Conservation (phyloP, 2,329 filamentous ascomycete genomes). For the Fusarium sp. region DNA sequence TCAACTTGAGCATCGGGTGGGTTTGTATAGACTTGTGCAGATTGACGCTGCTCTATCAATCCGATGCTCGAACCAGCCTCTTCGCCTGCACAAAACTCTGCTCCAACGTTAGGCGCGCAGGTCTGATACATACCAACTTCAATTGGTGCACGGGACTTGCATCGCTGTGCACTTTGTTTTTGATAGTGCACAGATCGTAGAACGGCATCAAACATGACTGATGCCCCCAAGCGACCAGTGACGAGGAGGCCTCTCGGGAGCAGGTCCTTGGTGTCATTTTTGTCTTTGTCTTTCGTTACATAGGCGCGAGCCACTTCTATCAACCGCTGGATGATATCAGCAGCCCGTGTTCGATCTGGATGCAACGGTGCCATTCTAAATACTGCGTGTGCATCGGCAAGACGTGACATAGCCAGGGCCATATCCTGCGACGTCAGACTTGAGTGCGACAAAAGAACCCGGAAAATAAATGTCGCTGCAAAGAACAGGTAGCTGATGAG, state of each 20-base stretch:
- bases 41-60: rapidly evolving
- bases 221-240: neutral
- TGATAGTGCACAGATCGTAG: neutral
- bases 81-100: rapidly evolving
- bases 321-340: neutral
- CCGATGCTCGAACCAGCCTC: rapidly evolving
- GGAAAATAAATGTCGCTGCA: neutral
- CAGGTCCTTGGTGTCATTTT: rapidly evolving
- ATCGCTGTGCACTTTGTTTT: neutral
- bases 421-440: neutral
- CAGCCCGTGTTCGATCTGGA: neutral
- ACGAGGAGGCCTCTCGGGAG: neutral
- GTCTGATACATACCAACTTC: too few relatives aligned
- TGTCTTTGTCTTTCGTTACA: rapidly evolving
- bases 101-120: rapidly evolving
- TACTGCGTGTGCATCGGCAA: neutral
- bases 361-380: neutral
- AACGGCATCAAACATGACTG: neutral
- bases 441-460: neutral
- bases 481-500: neutral
- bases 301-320: neutral
- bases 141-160: rapidly evolving
- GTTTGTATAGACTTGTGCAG: too few relatives aligned
- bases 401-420: neutral
- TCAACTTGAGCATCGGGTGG: rapidly evolving